phyloP scores from a whole-genome alignment of 2,329 filamentous ascomycete species.

The Aspergillus japonicus region DNA sequence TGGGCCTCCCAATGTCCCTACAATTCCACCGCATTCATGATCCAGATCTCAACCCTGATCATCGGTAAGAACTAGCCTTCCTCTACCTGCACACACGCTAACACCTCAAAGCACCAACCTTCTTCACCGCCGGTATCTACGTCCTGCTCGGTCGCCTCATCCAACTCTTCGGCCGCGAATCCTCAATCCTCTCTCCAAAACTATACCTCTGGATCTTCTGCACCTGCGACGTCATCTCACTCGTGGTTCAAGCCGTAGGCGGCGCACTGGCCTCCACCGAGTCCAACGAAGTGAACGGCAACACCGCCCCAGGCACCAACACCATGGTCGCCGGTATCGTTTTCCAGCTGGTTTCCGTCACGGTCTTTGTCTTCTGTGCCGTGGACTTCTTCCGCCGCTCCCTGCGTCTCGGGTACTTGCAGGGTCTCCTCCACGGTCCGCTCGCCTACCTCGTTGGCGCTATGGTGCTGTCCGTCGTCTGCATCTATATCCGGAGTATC shows the following conservation, averaged over 20 bases:
- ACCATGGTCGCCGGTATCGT: constrained; percentile 52
- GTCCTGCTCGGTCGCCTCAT: constrained; percentile 43
- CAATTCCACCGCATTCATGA: background rate
- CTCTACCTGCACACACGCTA: background rate
- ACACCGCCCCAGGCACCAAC: constrained; percentile 44
- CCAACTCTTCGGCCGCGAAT: constrained; percentile 33
- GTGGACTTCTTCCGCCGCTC: constrained; percentile 42
- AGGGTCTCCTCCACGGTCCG: background rate
- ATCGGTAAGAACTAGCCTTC: background rate
- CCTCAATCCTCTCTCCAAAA: constrained; percentile 37
- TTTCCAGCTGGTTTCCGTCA: constrained; percentile 54
- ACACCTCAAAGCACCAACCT: background rate
- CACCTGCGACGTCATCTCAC: constrained; percentile 50
- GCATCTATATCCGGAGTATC: constrained; percentile 45
- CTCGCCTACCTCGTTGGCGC: background rate
- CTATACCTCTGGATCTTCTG: constrained; percentile 47
- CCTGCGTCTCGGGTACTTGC: constrained; percentile 6
- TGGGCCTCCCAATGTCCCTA: background rate
- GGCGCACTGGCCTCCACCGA: constrained; percentile 45
- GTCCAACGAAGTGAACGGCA: constrained; percentile 44
- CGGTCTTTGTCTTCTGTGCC: constrained; percentile 48
- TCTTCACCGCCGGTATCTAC: constrained; percentile 44
- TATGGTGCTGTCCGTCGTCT: constrained; percentile 29
- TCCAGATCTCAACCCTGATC: constrained; percentile 1
- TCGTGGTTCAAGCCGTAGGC: constrained; percentile 52